These are phyloP conservation scores for Powellomyces hirtus DNA, from an alignment of 192 early-diverging fungal genomes.

Conservation along the genomic window DNA sequence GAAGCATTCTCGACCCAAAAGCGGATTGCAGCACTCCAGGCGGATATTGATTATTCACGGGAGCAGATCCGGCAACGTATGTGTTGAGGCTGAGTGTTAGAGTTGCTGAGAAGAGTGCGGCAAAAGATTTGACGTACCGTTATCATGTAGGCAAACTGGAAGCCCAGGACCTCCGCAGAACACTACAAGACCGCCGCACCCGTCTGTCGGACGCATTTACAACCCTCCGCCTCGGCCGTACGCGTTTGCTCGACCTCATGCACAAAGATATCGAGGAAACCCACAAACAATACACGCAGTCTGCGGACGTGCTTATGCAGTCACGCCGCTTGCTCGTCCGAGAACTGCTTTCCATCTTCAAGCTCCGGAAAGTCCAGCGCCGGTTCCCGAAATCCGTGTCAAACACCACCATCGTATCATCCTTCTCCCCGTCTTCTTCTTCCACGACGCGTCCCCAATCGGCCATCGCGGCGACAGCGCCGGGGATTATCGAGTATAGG, in stretches of 20 bases:
- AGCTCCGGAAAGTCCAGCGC: conserved; percentile 34
- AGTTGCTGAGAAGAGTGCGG: no score
- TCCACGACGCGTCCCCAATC: background rate
- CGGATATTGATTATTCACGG: background rate
- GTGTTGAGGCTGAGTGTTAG: no score
- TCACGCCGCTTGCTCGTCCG: conserved; percentile 35
- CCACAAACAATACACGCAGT: background rate
- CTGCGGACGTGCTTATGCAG: conserved; percentile 16
- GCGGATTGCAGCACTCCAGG: background rate
- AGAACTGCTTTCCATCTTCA: conserved; percentile 43
- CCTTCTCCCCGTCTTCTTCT: background rate
- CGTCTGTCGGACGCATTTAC: background rate
- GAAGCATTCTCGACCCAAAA: background rate
- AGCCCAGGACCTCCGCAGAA: background rate
- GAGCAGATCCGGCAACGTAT: background rate
- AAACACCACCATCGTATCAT: background rate
- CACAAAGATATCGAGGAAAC: background rate
- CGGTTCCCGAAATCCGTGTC: background rate
- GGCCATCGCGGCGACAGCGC: background rate
- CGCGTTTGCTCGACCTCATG: background rate
- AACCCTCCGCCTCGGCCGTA: background rate
- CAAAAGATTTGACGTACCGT: background rate
- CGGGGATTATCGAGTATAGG: conserved; percentile 39
- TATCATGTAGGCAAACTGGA: background rate
- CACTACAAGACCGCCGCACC: background rate